Conservation (phyloP, 139 green algal species). For the Coccomyxa sp. region DNA sequence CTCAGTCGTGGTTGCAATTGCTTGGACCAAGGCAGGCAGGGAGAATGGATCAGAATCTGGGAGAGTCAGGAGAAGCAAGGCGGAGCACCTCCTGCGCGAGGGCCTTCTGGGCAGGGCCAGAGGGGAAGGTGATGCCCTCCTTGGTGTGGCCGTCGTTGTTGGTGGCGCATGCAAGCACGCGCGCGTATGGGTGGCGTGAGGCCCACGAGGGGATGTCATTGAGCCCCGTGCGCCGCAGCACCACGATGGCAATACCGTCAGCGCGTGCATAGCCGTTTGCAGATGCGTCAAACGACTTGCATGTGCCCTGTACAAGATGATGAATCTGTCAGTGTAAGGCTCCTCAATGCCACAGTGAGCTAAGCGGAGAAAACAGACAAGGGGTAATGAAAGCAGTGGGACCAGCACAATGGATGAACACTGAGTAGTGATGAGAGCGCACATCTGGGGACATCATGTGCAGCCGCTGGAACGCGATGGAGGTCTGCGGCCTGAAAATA, state of each 20-base stretch:
- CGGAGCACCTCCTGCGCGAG: not conserved
- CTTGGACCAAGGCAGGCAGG: no score
- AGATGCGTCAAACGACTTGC: slow-evolving; percentile 2
- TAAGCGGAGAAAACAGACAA: not conserved
- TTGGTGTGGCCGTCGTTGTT: slow-evolving; percentile 9
- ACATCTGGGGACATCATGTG: slow-evolving; percentile 5
- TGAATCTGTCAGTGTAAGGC: not conserved
- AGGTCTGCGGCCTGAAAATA: not conserved
- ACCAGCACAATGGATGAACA: no score
- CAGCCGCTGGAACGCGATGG: not conserved
- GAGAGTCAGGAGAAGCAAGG: not conserved
- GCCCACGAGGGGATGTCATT: not conserved
- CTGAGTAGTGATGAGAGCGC: no score
- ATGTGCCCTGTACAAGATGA: not conserved
- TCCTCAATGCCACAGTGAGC: not conserved
- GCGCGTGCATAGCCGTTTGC: slow-evolving; percentile 28
- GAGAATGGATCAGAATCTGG: no score
- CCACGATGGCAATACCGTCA: slow-evolving; percentile 37
- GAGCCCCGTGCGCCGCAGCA: not conserved
- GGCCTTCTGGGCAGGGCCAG: not conserved
- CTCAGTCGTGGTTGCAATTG: no score
- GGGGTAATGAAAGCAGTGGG: not conserved
- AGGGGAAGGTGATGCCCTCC: slow-evolving; percentile 7
- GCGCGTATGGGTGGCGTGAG: not conserved
- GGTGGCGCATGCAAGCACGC: not conserved